Percentiles rank a stretch among this genome's conserved stretches.
phyloP scores from a whole-genome alignment of 73 alveolate genomes.

The Durusdinium trenchii region DNA sequence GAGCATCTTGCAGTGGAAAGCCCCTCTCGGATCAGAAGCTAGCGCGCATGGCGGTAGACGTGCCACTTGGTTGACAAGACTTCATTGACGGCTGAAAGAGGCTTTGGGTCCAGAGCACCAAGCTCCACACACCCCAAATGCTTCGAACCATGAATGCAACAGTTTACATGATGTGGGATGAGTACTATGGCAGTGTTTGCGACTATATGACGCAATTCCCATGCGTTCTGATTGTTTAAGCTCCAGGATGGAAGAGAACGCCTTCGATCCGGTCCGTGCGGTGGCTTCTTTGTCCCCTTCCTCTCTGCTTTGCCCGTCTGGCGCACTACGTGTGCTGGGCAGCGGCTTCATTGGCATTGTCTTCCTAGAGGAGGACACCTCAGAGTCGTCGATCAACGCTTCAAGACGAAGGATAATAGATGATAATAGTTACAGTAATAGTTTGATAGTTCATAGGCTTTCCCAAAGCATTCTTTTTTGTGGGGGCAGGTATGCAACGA shows the following conservation, averaged over 20 bases:
- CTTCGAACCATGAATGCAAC: background rate
- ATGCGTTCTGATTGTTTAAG: too few relatives aligned
- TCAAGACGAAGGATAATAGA: too few relatives aligned
- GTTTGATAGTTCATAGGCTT: too few relatives aligned
- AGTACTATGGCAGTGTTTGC: background rate
- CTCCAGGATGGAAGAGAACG: conserved; percentile 83
- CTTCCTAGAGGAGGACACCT: conserved; percentile 60
- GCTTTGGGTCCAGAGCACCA: background rate
- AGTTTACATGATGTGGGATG: background rate
- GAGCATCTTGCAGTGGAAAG: conserved; percentile 93
- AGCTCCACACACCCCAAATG: background rate
- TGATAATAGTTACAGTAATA: too few relatives aligned
- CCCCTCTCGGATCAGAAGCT: conserved; percentile 59
- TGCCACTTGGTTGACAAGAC: conserved; percentile 11
- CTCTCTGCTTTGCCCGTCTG: conserved; percentile 75
- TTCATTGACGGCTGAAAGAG: background rate
- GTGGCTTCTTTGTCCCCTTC: conserved; percentile 79
- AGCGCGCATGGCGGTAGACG: conserved; percentile 84
- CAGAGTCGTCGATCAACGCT: too few relatives aligned
- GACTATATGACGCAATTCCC: background rate
- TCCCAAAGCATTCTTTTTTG: too few relatives aligned
- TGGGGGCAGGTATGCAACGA: too few relatives aligned
- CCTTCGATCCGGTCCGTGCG: conserved; percentile 87
- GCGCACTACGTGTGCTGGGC: conserved; percentile 80
- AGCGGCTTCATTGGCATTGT: conserved; percentile 94